Percentiles rank a stretch among this genome's conserved stretches.
Conservation (phyloP, 257 asterid species). For the Plantago elongata region DNA sequence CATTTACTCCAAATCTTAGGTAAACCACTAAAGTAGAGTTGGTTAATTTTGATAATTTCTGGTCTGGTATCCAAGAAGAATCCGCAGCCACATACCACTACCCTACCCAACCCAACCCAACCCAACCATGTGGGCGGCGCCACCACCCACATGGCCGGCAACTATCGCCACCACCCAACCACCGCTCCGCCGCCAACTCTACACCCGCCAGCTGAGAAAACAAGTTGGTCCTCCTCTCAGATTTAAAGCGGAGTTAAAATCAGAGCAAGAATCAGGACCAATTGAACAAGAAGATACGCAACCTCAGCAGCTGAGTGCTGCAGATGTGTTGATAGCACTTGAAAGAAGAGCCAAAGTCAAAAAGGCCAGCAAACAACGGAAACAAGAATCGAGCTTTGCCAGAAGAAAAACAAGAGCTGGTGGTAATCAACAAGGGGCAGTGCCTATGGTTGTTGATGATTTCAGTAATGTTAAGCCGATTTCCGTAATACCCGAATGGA, state of each 20-base stretch:
- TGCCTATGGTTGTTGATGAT: neutral
- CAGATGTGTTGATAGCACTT: slow-evolving; percentile 51
- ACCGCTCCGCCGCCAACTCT: slow-evolving; percentile 16
- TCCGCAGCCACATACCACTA: neutral
- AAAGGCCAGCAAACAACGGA: slow-evolving; percentile 23
- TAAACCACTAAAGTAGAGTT: too few species aligned
- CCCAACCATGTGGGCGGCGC: too few species aligned
- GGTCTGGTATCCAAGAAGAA: neutral
- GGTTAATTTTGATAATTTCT: too few species aligned
- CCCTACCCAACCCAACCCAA: too few species aligned
- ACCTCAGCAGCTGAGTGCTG: slow-evolving; percentile 37
- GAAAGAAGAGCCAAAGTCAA: slow-evolving; percentile 33
- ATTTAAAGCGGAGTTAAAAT: slow-evolving; percentile 7
- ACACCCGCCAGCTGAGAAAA: neutral
- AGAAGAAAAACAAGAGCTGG: neutral
- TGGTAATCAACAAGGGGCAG: slow-evolving; percentile 2
- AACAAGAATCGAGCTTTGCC: neutral
- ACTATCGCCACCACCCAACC: slow-evolving; percentile 17
- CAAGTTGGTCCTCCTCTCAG: slow-evolving; percentile 4
- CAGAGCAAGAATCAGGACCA: neutral
- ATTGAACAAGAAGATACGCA: neutral
- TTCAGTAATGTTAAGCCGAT: slow-evolving; percentile 21
- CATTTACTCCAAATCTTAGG: too few species aligned
- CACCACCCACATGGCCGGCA: slow-evolving; percentile 15
- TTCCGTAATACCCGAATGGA: slow-evolving; percentile 45